Evolutionary conservation across 2,329 filamentous ascomycete genomes (phyloP), one percentile per base, ranked within the genome.

Genomic region (Colletotrichum magnum): DNA sequence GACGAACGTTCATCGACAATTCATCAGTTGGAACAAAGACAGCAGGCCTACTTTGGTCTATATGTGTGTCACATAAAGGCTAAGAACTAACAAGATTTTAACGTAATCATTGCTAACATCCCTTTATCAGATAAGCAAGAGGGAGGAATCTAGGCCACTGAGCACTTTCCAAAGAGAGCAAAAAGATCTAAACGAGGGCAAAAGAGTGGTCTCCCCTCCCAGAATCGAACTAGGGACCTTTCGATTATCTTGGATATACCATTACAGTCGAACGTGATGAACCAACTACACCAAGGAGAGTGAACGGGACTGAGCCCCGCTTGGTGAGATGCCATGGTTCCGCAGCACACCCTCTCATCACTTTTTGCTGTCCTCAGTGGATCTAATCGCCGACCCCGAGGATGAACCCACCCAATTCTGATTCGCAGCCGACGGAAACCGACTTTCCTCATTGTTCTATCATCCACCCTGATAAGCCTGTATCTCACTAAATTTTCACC

Each of bases 231-330:
- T 65, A 66, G 62, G 54, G 50, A 65, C 66, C 64, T 68, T 68
- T 68, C 64, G 64, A 68, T 68, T 32, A 68, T 48, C n/a, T 39
- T 64, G 60, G 10, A 52, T n/a, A 9, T 24, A 58, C 64, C 64
- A 68, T 68, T 68, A 68, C 64, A 68, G 64, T 68, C 64, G 64
- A 68, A 68, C 64, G 64, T 68, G 64, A 68, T 68, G n/a, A 68
- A 68, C 64, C 64, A 68, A 68, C 64, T 68, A 68, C 64, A 68
- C 64, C 64, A 68, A 68, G 64, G 64, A 51, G 64, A 66, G 56
- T 3, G 18, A 36, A 45, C 56, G 32, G 26, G 45, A 36, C 66
- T 60, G 52, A n/a, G 51, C 56, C 56, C 43, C 41, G 54, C 65
- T 68, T 57, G 65, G 65, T 59, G 53, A 52, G 58, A 54, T 62